A percentile compares a stretch with the other conserved stretches of the same genome.
Conservation (phyloP, 805 yeast species). For the Starmerella tilneyi region DNA sequence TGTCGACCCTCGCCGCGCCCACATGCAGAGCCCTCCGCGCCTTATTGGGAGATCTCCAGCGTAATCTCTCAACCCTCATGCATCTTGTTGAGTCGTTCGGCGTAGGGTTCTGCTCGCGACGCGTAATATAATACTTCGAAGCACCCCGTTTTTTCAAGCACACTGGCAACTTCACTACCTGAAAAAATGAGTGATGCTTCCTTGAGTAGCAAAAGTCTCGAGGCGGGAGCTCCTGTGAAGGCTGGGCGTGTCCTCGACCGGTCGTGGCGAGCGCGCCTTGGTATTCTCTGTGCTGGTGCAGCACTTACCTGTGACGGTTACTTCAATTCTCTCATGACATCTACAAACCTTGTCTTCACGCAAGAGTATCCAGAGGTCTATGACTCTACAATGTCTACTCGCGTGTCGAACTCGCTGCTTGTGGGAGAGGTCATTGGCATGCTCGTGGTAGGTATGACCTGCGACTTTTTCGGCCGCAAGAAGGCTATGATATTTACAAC, state of each 20-base stretch:
- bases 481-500: slow-evolving; percentile 58
- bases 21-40: background rate
- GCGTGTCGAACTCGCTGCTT: slow-evolving; percentile 58
- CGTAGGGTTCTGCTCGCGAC: background rate
- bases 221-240: no score
- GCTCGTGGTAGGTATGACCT: slow-evolving; percentile 51
- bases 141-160: background rate
- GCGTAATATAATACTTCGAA: background rate
- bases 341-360: slow-evolving; percentile 51
- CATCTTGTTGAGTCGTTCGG: background rate
- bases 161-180: background rate
- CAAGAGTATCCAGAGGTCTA: slow-evolving; percentile 38
- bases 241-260: slow-evolving; percentile 13
- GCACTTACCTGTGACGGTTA: slow-evolving; percentile 72
- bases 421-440: slow-evolving; percentile 66
- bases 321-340: slow-evolving; percentile 64
- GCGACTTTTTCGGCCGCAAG: slow-evolving; percentile 60
- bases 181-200: no score
- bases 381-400: slow-evolving; percentile 42
- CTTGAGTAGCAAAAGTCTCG: no score
- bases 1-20: background rate
- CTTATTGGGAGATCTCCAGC: slow-evolving; percentile 7
- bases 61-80: background rate
- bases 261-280: slow-evolving; percentile 22
- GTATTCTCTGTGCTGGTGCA: slow-evolving; percentile 58